Conservation (phyloP, 148 eudicot genomes). For the Dianthus caryophyllus region DNA sequence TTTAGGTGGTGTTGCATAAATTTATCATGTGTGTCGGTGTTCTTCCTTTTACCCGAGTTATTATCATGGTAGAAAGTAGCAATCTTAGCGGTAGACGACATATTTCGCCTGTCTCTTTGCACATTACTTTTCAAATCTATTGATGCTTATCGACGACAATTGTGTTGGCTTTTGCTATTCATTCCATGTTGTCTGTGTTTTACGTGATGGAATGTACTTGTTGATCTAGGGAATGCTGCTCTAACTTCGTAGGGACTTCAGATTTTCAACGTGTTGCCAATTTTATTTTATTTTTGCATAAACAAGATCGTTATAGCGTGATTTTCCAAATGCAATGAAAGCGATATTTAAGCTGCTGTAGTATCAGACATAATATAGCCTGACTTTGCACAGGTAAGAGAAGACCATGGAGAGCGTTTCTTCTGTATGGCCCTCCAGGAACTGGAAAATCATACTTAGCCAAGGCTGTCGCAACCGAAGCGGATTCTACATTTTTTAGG, state of each 20-base stretch:
- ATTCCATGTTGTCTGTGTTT: background rate
- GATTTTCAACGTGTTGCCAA: too few species aligned
- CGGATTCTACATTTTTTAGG: slow-evolving; percentile 98
- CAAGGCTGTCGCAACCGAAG: slow-evolving; percentile 99
- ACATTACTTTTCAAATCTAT: too few species aligned
- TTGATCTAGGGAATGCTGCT: background rate
- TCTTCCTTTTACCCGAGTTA: too few species aligned
- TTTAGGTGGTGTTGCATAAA: too few species aligned
- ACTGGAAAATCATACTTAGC: slow-evolving; percentile 98
- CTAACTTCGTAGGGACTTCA: too few species aligned
- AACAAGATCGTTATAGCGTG: background rate
- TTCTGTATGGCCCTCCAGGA: slow-evolving; percentile 96
- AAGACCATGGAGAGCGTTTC: slow-evolving; percentile 99
- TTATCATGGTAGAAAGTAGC: too few species aligned
- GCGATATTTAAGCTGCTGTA: too few species aligned
- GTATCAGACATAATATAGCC: slow-evolving; percentile 2
- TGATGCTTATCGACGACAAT: background rate
- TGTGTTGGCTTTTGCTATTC: background rate
- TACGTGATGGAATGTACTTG: background rate
- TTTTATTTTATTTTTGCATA: too few species aligned
- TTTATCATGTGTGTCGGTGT: too few species aligned
- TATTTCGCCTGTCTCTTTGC: too few species aligned
- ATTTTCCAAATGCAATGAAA: slow-evolving; percentile 1
- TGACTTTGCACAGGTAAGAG: slow-evolving; percentile 59
- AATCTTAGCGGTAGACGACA: background rate